These are phyloP conservation scores for Brassica juncea DNA, from an alignment of 345 rosid genomes.

Conservation along the genomic window DNA sequence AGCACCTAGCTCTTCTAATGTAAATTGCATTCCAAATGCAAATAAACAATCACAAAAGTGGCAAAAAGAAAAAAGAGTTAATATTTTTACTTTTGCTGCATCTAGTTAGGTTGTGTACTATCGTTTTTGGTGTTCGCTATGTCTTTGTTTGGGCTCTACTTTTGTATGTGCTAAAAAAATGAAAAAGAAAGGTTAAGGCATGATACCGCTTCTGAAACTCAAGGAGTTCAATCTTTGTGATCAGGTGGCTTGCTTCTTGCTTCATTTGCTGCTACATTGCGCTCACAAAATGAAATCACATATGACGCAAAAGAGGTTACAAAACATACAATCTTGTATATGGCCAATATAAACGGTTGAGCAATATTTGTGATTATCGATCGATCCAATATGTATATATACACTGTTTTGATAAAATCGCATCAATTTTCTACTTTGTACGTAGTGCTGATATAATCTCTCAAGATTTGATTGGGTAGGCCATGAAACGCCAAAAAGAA, in stretches of 20 bases:
- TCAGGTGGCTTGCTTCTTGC: slow-evolving; percentile 52
- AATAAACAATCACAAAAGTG: neutral
- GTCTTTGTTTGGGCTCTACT: slow-evolving; percentile 33
- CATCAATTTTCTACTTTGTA: neutral
- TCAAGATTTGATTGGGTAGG: slow-evolving; percentile 16
- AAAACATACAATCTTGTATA: neutral
- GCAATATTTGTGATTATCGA: slow-evolving; percentile 5
- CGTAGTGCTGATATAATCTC: neutral
- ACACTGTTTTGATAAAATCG: neutral
- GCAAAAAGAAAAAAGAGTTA: neutral
- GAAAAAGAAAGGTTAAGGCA: neutral
- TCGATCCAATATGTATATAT: neutral
- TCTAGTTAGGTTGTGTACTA: slow-evolving; percentile 35
- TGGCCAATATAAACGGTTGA: neutral
- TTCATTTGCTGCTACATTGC: slow-evolving; percentile 60
- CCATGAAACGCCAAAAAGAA: neutral
- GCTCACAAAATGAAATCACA: neutral
- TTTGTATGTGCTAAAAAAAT: neutral
- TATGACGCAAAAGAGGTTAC: neutral
- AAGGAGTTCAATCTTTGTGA: slow-evolving; percentile 57
- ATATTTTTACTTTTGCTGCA: neutral
- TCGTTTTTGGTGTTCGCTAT: slow-evolving; percentile 20
- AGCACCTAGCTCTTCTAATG: neutral
- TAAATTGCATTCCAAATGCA: neutral
- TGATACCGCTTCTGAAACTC: slow-evolving; percentile 56